Base-by-base conservation (phyloP, 1,139 yeast species). In the Wickerhamomyces sp. region DNA sequence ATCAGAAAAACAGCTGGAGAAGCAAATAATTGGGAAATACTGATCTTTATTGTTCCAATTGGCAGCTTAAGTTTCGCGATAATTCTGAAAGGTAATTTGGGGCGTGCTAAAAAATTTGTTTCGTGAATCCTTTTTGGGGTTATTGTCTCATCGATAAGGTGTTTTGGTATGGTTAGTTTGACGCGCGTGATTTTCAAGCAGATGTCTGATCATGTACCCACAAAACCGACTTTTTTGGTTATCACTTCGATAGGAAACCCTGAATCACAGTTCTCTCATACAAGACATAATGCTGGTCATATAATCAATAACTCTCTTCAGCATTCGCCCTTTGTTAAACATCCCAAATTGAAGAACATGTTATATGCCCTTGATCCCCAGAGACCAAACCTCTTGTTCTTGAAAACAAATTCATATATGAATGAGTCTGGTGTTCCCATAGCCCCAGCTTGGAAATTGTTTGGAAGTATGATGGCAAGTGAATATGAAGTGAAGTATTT, bases 241-340 rank as follows among this genome's bases (percentile, higher is more conserved):
- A 52, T 79, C 9, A 76, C 81, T 6, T 84, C 92, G 0, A 65
- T 88, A 4, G 96, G 96, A 0, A 88, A 88, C 54, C 96, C 96
- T 0, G 88, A 81, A 39, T 71, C 78, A 0, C 61, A 67, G 35
- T 85, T 75, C 51, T 60, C 61, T 14, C 68, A 68, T 7, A 84
- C 95, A 0, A 67, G 95, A 35, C 96, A 88, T 55, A 86, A 81
- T 46, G 86, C 81, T 0, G 96, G 96, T 3, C 87, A 82, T 52
- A 58, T 67, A 39, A 66, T 79, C 22, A 52, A 76, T 40, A 67
- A 70, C 36, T 35, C 36, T 43, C 40, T 37, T 45, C 54, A 18
- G 17, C 42, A 33, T 25, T 47, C 31, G 2, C 27, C 28, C 29
- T 63, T 60, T 38, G 44, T 41, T 18, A 44, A 49, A 14, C 59